Evolutionary conservation across 1,284 basidiomycete species (phyloP).

Genomic region (Somion occarium): DNA sequence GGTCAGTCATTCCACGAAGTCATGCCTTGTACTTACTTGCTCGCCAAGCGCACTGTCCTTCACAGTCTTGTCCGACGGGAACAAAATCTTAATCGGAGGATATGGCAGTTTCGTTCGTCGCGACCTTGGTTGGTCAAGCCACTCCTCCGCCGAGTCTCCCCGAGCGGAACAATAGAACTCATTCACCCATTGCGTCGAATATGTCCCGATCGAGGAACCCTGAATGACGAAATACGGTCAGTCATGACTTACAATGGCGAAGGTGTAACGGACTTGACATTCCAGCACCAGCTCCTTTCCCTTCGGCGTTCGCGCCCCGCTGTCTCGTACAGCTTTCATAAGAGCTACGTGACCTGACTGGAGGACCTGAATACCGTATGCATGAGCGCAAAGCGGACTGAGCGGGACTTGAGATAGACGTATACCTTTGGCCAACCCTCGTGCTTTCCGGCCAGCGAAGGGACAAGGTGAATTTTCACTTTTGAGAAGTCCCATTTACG

Average conservation of each 20-base stretch:
- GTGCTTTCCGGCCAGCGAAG: constrained; percentile 68
- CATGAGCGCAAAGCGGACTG: background rate
- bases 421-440: constrained; percentile 60
- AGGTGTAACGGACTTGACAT: constrained; percentile 53
- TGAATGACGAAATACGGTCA: constrained; percentile 22
- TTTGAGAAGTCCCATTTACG: constrained; percentile 71
- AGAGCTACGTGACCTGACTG: constrained; percentile 65
- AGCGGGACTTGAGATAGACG: background rate
- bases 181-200: constrained; percentile 75
- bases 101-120: constrained; percentile 53
- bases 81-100: constrained; percentile 62
- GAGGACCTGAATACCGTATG: constrained; percentile 26
- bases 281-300: constrained; percentile 51
- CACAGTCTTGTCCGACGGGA: constrained; percentile 62
- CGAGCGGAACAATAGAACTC: constrained; percentile 70
- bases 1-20: constrained; percentile 2
- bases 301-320: constrained; percentile 48
- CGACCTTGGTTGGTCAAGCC: constrained; percentile 56
- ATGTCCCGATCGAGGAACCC: constrained; percentile 74
- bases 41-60: constrained; percentile 54
- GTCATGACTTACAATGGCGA: background rate
- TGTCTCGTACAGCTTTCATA: constrained; percentile 62
- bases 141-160: constrained; percentile 62
- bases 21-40: constrained; percentile 31
- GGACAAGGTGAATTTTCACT: constrained; percentile 58